These are phyloP conservation scores for Aspergillus niger DNA, from an alignment of 2,329 filamentous ascomycete species.

Conservation along the genomic window DNA sequence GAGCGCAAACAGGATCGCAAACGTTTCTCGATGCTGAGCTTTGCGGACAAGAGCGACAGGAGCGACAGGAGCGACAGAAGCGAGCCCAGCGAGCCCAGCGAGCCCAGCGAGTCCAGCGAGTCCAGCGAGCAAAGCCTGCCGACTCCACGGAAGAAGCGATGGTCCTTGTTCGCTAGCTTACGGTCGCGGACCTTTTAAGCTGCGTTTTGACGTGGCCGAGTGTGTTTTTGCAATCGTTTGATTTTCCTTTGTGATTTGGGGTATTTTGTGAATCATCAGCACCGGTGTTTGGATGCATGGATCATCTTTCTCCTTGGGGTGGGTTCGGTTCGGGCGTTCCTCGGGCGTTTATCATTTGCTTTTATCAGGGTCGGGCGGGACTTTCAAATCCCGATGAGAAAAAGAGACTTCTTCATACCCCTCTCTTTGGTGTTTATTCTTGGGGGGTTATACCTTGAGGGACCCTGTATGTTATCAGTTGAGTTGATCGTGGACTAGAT, in stretches of 20 bases:
- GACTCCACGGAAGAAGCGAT: conserved; percentile 28
- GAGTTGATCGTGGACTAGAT: no score
- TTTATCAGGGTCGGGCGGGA: no score
- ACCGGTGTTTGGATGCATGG: not conserved
- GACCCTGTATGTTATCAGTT: no score
- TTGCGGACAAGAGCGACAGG: conserved; percentile 8
- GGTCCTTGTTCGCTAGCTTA: conserved; percentile 33
- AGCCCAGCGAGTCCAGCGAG: conserved; percentile 13
- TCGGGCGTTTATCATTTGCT: not conserved
- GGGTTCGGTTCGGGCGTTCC: not conserved
- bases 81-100: conserved; percentile 13
- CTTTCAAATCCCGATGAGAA: no score
- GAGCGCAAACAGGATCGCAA: conserved; percentile 11
- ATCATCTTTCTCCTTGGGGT: not conserved
- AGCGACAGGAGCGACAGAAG: no score
- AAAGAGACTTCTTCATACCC: not conserved
- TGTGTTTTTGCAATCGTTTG: not conserved
- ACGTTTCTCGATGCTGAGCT: conserved; percentile 6
- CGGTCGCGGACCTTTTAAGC: conserved; percentile 25
- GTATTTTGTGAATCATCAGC: conserved; percentile 1
- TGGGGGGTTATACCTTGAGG: no score
- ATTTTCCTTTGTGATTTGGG: conserved; percentile 8
- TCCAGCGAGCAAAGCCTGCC: conserved; percentile 27
- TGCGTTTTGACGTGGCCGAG: not conserved
- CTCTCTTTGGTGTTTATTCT: not conserved